phyloP scores from a whole-genome alignment of 805 yeast species.

The Lipomyces mesembrius region DNA sequence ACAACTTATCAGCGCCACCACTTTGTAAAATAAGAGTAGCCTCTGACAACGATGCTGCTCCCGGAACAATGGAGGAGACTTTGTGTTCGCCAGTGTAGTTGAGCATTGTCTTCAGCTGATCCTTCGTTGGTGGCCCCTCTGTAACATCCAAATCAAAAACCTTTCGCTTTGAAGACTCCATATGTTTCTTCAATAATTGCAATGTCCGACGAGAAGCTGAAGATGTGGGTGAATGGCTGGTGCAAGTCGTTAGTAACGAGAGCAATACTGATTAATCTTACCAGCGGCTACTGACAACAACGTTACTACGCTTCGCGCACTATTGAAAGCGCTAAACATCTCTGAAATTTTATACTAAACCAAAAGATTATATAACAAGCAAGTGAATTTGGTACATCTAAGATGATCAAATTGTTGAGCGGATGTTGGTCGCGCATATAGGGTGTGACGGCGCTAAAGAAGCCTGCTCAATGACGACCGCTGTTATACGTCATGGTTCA shows the following conservation, averaged over 20 bases:
- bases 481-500: too few relatives aligned
- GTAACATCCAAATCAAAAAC: constrained; percentile 45
- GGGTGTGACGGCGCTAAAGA: too few relatives aligned
- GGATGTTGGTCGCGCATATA: too few relatives aligned
- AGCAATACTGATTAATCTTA: background rate
- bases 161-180: constrained; percentile 34
- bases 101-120: constrained; percentile 37
- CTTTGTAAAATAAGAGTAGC: constrained; percentile 26
- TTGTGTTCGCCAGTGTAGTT: constrained; percentile 32
- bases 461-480: too few relatives aligned
- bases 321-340: constrained; percentile 34
- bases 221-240: constrained; percentile 36
- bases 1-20: constrained; percentile 19
- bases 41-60: constrained; percentile 28
- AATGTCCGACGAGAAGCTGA: constrained; percentile 32
- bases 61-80: constrained; percentile 31
- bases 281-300: constrained; percentile 22
- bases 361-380: background rate
- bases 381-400: background rate
- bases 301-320: constrained; percentile 30
- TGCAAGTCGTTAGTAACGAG: background rate
- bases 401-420: too few relatives aligned
- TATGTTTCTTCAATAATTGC: constrained; percentile 15
- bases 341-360: background rate
- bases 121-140: constrained; percentile 43